These are phyloP conservation scores for Melastoma malabathricum DNA, from an alignment of 345 rosid genomes.

Conservation along the genomic window DNA sequence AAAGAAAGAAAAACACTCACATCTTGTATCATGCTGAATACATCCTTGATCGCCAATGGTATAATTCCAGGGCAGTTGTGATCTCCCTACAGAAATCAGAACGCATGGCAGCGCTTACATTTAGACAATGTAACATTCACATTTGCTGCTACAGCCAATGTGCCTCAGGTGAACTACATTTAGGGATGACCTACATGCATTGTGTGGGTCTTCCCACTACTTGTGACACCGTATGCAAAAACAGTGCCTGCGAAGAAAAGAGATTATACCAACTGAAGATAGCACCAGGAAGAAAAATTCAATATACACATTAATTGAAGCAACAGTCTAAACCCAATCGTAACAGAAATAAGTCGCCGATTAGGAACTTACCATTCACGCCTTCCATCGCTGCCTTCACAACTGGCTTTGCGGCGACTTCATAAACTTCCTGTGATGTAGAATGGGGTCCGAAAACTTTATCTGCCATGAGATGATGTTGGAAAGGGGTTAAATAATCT, in stretches of 20 bases:
- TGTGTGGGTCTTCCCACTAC: conserved; percentile 98
- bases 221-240: conserved; percentile 98
- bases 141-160: no score
- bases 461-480: conserved; percentile 33
- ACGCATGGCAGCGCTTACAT: neutral
- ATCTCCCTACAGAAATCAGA: conserved; percentile 64
- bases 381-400: no score
- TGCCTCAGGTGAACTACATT: no score
- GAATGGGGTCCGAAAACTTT: conserved; percentile 20
- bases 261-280: no score
- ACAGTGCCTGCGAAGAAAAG: conserved; percentile 56
- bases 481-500: neutral
- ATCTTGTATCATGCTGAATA: conserved; percentile 95
- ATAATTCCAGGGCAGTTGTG: conserved; percentile 89
- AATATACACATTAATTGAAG: no score
- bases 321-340: no score
- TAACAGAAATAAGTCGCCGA: no score
- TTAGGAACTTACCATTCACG: no score
- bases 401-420: no score
- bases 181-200: conserved; percentile 69
- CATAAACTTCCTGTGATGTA: no score
- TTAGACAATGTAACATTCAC: neutral
- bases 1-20: conserved; percentile 30
- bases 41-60: conserved; percentile 96
- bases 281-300: no score